phyloP scores from a whole-genome alignment of 1,284 basidiomycete genomes.

The Sphaerobolus stellatus region DNA sequence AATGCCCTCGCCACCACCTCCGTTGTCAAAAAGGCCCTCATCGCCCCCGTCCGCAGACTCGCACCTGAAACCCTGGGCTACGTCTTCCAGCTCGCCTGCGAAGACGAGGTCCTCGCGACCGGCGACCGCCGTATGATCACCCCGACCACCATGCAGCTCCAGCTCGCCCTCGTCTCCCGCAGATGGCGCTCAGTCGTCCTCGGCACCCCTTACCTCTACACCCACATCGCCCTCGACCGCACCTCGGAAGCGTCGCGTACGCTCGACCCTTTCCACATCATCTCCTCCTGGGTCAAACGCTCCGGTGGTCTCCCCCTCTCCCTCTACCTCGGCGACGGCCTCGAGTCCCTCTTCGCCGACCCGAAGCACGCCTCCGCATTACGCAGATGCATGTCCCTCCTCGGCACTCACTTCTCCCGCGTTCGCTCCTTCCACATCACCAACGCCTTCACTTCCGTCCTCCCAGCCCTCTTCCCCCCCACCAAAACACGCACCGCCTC shows the following conservation, averaged over 20 bases:
- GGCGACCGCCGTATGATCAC: constrained; percentile 2
- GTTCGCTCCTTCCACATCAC: constrained; percentile 1
- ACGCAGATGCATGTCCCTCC: background rate
- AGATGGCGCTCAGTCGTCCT: constrained; percentile 28
- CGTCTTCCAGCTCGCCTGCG: constrained; percentile 3
- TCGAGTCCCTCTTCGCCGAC: background rate
- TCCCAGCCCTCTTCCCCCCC: constrained; percentile 1
- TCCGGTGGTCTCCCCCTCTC: constrained; percentile 7
- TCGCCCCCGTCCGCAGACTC: constrained; percentile 3
- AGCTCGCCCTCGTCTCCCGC: constrained; percentile 26
- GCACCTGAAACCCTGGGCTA: constrained; percentile 8
- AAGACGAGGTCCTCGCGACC: background rate
- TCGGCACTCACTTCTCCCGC: constrained; percentile 1
- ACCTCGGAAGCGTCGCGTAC: background rate
- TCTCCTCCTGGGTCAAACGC: constrained; percentile 2
- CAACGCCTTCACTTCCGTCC: background rate
- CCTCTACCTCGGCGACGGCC: constrained; percentile 3
- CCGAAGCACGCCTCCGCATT: background rate
- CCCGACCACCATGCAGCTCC: constrained; percentile 17
- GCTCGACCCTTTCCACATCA: background rate
- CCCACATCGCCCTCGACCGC: constrained; percentile 25
- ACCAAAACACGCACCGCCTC: background rate
- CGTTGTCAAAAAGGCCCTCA: constrained; percentile 1
- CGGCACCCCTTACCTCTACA: constrained; percentile 27
- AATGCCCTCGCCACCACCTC: background rate